Evolutionary conservation across 2,329 filamentous ascomycete species (phyloP).

Genomic region (Clathrospora elynae): DNA sequence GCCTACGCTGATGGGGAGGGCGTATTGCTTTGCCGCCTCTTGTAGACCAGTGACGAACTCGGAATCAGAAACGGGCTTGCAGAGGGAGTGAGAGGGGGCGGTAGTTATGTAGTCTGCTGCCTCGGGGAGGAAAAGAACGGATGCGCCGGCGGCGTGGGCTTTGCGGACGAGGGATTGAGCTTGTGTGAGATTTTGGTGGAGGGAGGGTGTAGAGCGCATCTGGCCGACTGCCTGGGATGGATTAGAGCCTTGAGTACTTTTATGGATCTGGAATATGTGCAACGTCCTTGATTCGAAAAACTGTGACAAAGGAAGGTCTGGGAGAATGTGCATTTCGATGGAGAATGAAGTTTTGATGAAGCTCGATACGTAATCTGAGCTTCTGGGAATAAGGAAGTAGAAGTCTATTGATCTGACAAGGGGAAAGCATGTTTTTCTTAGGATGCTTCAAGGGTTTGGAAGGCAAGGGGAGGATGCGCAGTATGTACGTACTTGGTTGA

Average conservation of each 20-base stretch:
- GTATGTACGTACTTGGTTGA: too few relatives aligned
- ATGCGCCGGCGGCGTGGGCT: slow-evolving; percentile 76
- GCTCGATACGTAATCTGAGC: too few relatives aligned
- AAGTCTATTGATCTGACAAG: too few relatives aligned
- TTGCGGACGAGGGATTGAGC: slow-evolving; percentile 74
- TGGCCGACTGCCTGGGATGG: slow-evolving; percentile 77
- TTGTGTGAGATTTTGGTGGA: slow-evolving; percentile 78
- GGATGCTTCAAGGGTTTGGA: neutral
- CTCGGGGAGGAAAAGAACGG: slow-evolving; percentile 86
- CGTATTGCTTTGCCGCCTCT: slow-evolving; percentile 65
- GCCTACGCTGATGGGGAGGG: slow-evolving; percentile 80
- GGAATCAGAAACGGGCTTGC: slow-evolving; percentile 66
- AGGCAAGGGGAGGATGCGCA: too few relatives aligned
- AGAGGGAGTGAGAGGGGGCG: slow-evolving; percentile 71
- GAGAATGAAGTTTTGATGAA: too few relatives aligned
- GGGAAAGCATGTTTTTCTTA: too few relatives aligned
- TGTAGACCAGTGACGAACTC: slow-evolving; percentile 79
- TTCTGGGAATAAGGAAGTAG: too few relatives aligned
- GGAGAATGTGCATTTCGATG: too few relatives aligned
- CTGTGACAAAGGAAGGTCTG: too few relatives aligned
- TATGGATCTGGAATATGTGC: too few relatives aligned
- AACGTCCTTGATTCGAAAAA: too few relatives aligned
- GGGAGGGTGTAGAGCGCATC: slow-evolving; percentile 80
- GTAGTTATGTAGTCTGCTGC: slow-evolving; percentile 90
- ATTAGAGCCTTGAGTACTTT: neutral